A percentile compares a stretch with the other conserved stretches of the same genome.
Conservation (phyloP, 2,329 filamentous ascomycete genomes). For the Rutstroemia sp. region DNA sequence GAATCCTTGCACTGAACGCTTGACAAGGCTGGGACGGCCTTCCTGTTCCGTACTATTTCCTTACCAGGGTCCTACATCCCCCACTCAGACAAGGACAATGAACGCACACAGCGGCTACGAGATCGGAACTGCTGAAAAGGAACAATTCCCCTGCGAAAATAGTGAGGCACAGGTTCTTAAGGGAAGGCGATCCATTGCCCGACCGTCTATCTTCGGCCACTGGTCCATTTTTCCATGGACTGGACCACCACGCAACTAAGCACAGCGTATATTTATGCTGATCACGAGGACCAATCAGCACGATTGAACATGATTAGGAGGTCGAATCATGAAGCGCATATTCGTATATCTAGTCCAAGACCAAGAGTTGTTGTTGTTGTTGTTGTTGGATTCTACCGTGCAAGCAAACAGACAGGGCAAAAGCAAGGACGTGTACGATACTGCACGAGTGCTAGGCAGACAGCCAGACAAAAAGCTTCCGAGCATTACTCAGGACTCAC, state of each 20-base stretch:
- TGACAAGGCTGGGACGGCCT: slow-evolving; percentile 9
- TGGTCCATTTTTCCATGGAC: neutral
- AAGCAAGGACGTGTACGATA: neutral
- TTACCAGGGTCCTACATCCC: neutral
- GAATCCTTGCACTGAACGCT: neutral
- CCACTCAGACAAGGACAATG: neutral
- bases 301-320: too few relatives aligned
- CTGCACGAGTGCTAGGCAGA: neutral
- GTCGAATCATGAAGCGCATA: too few relatives aligned
- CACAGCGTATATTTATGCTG: neutral
- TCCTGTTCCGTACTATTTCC: neutral
- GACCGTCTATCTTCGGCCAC: neutral
- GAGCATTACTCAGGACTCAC: neutral
- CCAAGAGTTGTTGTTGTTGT: neutral
- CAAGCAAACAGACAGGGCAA: neutral
- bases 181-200: neutral
- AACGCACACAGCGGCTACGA: slow-evolving; percentile 1
- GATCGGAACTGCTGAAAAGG: slow-evolving; percentile 2
- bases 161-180: neutral
- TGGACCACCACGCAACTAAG: neutral
- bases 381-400: neutral
- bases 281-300: neutral
- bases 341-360: neutral
- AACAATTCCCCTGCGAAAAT: neutral
- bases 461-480: neutral